A percentile compares a stretch with the other conserved stretches of the same genome.
Evolutionary conservation across 1,284 basidiomycete species (phyloP).

Genomic region (Puccinia triticina): DNA sequence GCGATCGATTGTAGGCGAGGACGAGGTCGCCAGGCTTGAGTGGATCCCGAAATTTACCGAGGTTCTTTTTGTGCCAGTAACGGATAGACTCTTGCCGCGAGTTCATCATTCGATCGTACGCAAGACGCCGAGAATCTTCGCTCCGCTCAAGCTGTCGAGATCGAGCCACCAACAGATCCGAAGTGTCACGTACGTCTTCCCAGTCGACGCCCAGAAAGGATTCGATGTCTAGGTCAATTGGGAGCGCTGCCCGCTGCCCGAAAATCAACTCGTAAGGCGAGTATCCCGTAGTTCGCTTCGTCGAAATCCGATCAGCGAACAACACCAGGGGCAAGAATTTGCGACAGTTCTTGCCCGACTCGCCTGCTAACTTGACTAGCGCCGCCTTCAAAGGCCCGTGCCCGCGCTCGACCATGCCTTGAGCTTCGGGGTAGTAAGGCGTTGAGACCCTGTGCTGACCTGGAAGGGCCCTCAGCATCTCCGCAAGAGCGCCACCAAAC

Average conservation of each 20-base stretch:
- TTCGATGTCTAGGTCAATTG: slow-evolving; percentile 2
- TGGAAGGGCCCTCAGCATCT: background rate
- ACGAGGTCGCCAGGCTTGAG: background rate
- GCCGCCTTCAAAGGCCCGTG: slow-evolving; percentile 7
- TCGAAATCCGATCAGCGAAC: background rate
- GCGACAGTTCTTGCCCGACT: background rate
- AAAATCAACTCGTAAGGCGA: slow-evolving; percentile 16
- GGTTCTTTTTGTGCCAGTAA: background rate
- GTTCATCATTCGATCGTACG: background rate
- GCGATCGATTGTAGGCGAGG: background rate
- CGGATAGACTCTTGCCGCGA: background rate
- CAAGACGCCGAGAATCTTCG: background rate
- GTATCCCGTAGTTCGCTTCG: slow-evolving; percentile 2
- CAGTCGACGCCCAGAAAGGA: background rate
- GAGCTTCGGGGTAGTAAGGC: slow-evolving; percentile 3
- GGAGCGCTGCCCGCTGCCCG: background rate
- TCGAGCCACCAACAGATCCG: background rate
- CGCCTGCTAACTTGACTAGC: background rate
- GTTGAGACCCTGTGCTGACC: slow-evolving; percentile 1
- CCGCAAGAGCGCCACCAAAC: slow-evolving; percentile 1
- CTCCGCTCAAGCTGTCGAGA: background rate
- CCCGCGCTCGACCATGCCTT: slow-evolving; percentile 37
- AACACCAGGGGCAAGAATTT: background rate
- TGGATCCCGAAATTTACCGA: background rate
- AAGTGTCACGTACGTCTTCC: background rate